Base-by-base conservation (phyloP, 2,329 filamentous ascomycete genomes). In the Nemania diffusa region DNA sequence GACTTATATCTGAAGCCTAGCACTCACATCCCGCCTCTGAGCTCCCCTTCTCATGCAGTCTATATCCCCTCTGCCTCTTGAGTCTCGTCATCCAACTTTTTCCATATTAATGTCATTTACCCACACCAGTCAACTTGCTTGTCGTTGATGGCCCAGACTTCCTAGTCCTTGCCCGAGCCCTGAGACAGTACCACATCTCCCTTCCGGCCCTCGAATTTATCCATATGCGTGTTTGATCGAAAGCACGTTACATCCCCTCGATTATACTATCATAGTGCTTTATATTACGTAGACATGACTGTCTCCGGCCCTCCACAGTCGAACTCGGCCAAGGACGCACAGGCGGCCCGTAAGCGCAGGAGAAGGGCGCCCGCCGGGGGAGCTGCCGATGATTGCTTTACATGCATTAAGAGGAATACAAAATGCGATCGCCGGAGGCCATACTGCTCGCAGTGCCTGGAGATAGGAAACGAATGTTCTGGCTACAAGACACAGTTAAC, bases 401-500 rank as follows among this genome's bases (percentile, higher is more conserved):
- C 94, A 50, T 99, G 95, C 83, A 88, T 90, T 73, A 96, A 94
- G 82, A 89, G 92, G 77, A 90, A 90, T 74, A 85, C 91, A 70
- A 92, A 93, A 80, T 99, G 95, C 83, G 95, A 98, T 81, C 90
- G 95, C 74, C 90, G 93, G 77, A 88, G 95, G 75, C 95, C 95
- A 8, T 98, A 97, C 81, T 98, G 96, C 82, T 94, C 94, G 51
- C 94, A 94, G 81, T 99, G 95, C 80, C 87, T 98, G 70, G 93
- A 97, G 74, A 87, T 93, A 71, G 94, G 94, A 71, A 94, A 93
- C 78, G 94, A 97, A 77, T 98, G 95, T 82, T 94, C 93, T 29
- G 95, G 95, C 67, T 98, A 98, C 85, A 97, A 97, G 83, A 98
- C 95, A 17, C 94, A 95, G 74, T 85, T 98, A 80, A 98, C 95